Evolutionary conservation across 176 grass and related monocot species (phyloP).

Genomic region (Oryza meridionalis): DNA sequence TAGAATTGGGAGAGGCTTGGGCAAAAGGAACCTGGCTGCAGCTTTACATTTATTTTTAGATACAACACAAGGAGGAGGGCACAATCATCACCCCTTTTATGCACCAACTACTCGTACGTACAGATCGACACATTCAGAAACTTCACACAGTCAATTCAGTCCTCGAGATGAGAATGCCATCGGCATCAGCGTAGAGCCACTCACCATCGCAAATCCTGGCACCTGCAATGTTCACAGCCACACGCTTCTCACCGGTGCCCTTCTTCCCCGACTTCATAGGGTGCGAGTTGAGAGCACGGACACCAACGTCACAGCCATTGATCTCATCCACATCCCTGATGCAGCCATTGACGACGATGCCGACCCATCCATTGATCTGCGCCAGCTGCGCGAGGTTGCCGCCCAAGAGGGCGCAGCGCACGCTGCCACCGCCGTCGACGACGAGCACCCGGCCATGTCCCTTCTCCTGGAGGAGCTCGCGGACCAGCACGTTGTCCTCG

Average conservation of each 20-base stretch:
- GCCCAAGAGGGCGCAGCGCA: slow-evolving; percentile 76
- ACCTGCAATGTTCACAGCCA: slow-evolving; percentile 54
- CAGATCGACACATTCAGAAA: background rate
- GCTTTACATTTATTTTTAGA: too few relatives aligned
- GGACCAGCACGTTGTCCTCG: slow-evolving; percentile 83
- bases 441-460: slow-evolving; percentile 76
- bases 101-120: background rate
- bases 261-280: slow-evolving; percentile 90
- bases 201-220: slow-evolving; percentile 72
- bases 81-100: too few relatives aligned
- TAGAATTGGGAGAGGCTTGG: background rate
- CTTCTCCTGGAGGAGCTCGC: slow-evolving; percentile 78
- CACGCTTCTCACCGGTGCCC: slow-evolving; percentile 74
- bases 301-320: slow-evolving; percentile 84
- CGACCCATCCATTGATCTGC: slow-evolving; percentile 85
- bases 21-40: too few relatives aligned
- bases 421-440: slow-evolving; percentile 73
- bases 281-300: slow-evolving; percentile 71
- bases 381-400: slow-evolving; percentile 87
- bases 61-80: too few relatives aligned
- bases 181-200: slow-evolving; percentile 77
- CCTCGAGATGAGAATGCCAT: slow-evolving; percentile 71
- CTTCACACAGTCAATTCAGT: slow-evolving; percentile 56
- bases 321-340: slow-evolving; percentile 92
- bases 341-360: slow-evolving; percentile 85